Evolutionary conservation across 2,329 filamentous ascomycete species (phyloP).

Genomic region (Talaromyces sp.): DNA sequence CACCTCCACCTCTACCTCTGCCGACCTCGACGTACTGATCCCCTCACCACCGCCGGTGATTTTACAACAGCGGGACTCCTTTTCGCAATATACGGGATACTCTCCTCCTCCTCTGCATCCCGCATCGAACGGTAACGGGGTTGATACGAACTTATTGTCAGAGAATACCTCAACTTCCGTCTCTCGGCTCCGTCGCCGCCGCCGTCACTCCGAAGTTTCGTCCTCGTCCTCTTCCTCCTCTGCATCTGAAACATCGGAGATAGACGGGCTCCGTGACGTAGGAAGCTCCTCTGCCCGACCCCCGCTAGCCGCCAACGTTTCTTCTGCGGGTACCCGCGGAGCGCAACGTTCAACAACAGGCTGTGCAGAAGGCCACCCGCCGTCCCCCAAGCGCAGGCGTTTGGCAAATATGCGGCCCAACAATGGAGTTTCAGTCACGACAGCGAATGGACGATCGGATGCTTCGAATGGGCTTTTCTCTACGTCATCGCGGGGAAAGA

Average conservation of each 20-base stretch:
- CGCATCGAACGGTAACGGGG: conserved; percentile 14
- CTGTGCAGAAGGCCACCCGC: conserved; percentile 31
- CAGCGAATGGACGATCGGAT: conserved; percentile 54
- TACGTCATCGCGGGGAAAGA: conserved; percentile 44
- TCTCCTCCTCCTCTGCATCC: conserved; percentile 21
- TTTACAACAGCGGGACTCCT: conserved; percentile 20
- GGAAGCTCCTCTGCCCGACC: conserved; percentile 23
- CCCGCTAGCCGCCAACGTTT: conserved; percentile 26
- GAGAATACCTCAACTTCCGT: conserved; percentile 11
- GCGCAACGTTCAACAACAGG: conserved; percentile 22
- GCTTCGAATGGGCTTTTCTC: conserved; percentile 56
- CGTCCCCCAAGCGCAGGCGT: conserved; percentile 57
- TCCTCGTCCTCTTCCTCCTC: conserved; percentile 11
- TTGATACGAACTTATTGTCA: conserved; percentile 17
- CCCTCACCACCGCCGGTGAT: conserved; percentile 42
- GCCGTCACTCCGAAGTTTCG: conserved; percentile 24
- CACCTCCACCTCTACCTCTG: conserved; percentile 43
- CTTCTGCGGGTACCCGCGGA: conserved; percentile 25
- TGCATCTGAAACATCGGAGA: conserved; percentile 25
- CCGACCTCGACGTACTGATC: conserved; percentile 21
- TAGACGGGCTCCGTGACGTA: conserved; percentile 20
- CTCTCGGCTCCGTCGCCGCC: conserved; percentile 27
- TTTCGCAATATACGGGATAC: conserved; percentile 14
- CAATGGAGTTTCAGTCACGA: conserved; percentile 47
- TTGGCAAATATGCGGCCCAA: conserved; percentile 62